A percentile compares a stretch with the other conserved stretches of the same genome.
phyloP scores from a whole-genome alignment of 495 filamentous ascomycete species.

The Penicillium argentinense region DNA sequence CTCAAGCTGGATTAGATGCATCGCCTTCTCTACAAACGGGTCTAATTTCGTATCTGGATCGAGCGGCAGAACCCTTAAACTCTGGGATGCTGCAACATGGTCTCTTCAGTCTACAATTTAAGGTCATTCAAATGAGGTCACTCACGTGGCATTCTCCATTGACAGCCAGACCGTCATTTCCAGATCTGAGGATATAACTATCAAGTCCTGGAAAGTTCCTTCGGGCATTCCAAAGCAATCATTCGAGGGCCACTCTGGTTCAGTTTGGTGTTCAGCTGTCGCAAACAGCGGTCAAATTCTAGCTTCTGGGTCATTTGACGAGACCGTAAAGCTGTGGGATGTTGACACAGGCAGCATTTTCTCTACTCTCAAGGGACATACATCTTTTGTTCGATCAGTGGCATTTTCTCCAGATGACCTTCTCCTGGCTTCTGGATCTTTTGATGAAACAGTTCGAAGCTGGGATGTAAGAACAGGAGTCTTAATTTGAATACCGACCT shows the following conservation, averaged over 20 bases:
- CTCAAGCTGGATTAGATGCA: constrained; percentile 1
- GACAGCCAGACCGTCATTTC: too few species aligned
- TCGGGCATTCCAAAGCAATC: too few species aligned
- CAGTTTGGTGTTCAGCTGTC: constrained; percentile 14
- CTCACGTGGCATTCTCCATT: constrained; percentile 27
- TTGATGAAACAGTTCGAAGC: too few species aligned
- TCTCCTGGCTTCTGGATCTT: too few species aligned
- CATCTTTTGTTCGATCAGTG: constrained; percentile 10
- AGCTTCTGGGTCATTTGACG: neutral
- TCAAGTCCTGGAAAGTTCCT: too few species aligned
- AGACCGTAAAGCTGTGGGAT: constrained; percentile 32
- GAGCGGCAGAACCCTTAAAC: constrained; percentile 8
- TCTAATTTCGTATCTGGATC: neutral
- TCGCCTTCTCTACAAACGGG: constrained; percentile 29
- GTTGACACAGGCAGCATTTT: neutral
- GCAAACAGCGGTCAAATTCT: constrained; percentile 16
- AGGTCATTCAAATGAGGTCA: constrained; percentile 3
- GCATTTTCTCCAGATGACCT: constrained; percentile 34
- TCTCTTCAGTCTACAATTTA: neutral
- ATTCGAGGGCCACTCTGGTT: constrained; percentile 24
- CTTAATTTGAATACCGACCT: too few species aligned
- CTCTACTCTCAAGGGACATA: neutral
- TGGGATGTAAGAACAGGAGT: too few species aligned
- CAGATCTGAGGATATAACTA: too few species aligned
- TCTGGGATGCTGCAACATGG: constrained; percentile 28